These are phyloP conservation scores for Lactifluus volemus DNA, from an alignment of 768 basidiomycete species.

Conservation along the genomic window DNA sequence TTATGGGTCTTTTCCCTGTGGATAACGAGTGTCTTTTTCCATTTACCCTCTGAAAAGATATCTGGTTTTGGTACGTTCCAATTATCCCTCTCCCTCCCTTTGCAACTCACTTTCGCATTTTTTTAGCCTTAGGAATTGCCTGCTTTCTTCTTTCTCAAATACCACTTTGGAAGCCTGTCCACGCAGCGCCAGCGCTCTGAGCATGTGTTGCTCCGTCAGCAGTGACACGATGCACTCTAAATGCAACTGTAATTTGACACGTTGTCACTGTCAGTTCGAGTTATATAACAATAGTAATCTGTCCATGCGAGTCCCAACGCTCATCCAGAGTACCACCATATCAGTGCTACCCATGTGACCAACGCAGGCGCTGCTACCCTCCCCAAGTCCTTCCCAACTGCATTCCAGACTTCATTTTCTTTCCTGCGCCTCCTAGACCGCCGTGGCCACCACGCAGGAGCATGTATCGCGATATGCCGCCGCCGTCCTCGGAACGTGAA, in stretches of 20 bases:
- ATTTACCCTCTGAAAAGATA: slow-evolving; percentile 79
- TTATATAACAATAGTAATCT: neutral
- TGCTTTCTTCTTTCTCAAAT: slow-evolving; percentile 29
- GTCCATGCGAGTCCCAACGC: neutral
- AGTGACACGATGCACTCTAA: too few relatives aligned
- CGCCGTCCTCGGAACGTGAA: slow-evolving; percentile 49
- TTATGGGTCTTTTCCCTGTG: slow-evolving; percentile 68
- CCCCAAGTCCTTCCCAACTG: slow-evolving; percentile 8
- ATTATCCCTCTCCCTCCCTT: too few relatives aligned
- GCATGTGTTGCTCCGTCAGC: neutral
- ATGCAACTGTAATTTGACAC: too few relatives aligned
- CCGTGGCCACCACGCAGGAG: slow-evolving; percentile 27
- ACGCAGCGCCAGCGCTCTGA: neutral
- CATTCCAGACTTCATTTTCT: slow-evolving; percentile 3
- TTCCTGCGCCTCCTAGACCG: neutral
- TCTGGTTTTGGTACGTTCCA: slow-evolving; percentile 67
- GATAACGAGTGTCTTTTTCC: slow-evolving; percentile 88
- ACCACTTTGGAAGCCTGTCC: slow-evolving; percentile 9
- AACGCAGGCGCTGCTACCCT: slow-evolving; percentile 4
- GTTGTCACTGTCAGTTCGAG: too few relatives aligned
- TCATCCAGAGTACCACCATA: slow-evolving; percentile 12
- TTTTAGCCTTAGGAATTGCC: slow-evolving; percentile 32
- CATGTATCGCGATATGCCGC: slow-evolving; percentile 41
- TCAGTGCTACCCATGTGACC: slow-evolving; percentile 1
- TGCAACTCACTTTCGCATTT: neutral